Base-by-base conservation (phyloP, 805 yeast species). In the Myxozyma geophila region DNA sequence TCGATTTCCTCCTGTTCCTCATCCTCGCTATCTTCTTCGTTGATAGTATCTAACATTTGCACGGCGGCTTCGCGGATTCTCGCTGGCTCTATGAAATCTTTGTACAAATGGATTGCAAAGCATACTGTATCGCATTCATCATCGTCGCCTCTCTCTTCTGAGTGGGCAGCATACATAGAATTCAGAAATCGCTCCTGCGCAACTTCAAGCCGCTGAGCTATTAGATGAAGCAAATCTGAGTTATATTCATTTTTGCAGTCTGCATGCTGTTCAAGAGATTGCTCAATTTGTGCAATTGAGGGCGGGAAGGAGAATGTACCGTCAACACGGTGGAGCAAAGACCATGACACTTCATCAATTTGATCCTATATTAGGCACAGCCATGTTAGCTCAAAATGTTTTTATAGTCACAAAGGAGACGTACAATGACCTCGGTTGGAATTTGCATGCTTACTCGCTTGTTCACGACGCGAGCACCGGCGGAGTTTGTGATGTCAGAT, bases 301-400 rank as follows among this genome's bases (percentile, higher is more conserved):
- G 67, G 64, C 15, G 67, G 64, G 39, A 63, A 63, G 8, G 62
- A 35, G 50, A 54, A 63, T n/a, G 62, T 60, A 15, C 61, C 61
- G 50, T 60, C 67, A 8, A 56, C 60, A 7, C 62, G 56, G 47
- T 63, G 67, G 23, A 63, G 52, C 12, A 54, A 51, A 15, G 36
- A 8, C 59, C 64, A 60, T 2, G 51, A 36, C 8, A 39, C 23
- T 40, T 7, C 40, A 37, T 63, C 67, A 17, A 63, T 49, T 7
- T 35, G 52, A 10, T 39, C 35, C 62, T 59, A 28, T 9, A 28
- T 28, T 28, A 28, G 43, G 19, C 6, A 37, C 33, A 36, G 6
- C 37, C 46, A 12, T 19, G 17, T 6, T 33, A 19, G 35, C 35
- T 46, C 13, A 21, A 28, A 15, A 36, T 15, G n/a, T 39, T 12